phyloP scores from a whole-genome alignment of 176 grass and related monocot genomes.

The Typha latifolia region DNA sequence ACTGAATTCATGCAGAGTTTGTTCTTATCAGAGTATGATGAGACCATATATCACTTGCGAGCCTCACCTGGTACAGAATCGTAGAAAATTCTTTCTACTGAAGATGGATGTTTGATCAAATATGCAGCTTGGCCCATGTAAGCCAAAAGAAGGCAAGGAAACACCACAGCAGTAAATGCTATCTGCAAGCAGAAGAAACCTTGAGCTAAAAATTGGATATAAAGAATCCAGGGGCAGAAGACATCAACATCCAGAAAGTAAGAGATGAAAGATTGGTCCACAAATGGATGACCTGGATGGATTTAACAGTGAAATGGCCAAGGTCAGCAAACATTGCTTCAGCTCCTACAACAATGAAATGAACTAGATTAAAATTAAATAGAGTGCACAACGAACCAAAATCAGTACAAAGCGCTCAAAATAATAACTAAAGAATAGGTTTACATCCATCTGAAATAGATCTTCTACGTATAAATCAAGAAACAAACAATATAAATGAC shows the following conservation, averaged over 20 bases:
- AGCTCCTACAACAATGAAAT: constrained; percentile 46
- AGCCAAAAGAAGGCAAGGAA: constrained; percentile 89
- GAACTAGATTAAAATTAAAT: background rate
- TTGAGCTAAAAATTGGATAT: constrained; percentile 2
- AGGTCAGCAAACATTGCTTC: constrained; percentile 99
- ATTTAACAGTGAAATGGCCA: constrained; percentile 97
- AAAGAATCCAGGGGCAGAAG: background rate
- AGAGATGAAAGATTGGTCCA: background rate
- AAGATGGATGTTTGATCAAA: constrained; percentile 72
- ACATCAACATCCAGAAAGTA: background rate
- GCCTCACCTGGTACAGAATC: constrained; percentile 86
- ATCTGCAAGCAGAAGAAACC: constrained; percentile 40
- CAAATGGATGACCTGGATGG: constrained; percentile 69
- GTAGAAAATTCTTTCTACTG: constrained; percentile 76
- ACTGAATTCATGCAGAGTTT: too few relatives aligned
- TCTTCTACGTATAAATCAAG: too few relatives aligned
- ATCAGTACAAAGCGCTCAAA: too few relatives aligned
- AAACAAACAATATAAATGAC: too few relatives aligned
- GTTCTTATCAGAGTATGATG: background rate
- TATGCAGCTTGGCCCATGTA: constrained; percentile 99
- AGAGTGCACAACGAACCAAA: too few relatives aligned
- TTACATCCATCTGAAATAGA: too few relatives aligned
- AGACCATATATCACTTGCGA: constrained; percentile 7
- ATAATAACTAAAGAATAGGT: too few relatives aligned
- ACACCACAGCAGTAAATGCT: constrained; percentile 78